Evolutionary conservation across 805 yeast genomes (phyloP).

Genomic region (Myxozyma sirexii): DNA sequence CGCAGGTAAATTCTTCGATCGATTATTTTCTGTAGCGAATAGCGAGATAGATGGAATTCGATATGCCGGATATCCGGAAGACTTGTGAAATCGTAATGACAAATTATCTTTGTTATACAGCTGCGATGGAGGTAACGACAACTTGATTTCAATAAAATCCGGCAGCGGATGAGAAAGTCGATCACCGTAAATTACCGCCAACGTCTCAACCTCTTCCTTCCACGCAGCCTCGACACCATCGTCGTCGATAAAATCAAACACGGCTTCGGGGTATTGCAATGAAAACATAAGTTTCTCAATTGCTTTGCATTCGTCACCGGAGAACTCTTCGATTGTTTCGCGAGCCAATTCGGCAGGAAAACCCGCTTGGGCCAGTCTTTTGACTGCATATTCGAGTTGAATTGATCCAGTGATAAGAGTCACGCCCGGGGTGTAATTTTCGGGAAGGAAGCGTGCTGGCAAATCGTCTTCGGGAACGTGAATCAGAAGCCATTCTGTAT

Average conservation of each 20-base stretch:
- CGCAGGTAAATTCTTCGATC: conserved; percentile 51
- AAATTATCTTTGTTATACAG: conserved; percentile 21
- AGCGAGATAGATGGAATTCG: conserved; percentile 26
- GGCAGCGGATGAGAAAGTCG: conserved; percentile 32
- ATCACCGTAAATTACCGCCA: conserved; percentile 62
- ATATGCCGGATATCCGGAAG: conserved; percentile 33
- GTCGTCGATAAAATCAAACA: conserved; percentile 22
- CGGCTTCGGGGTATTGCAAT: conserved; percentile 15
- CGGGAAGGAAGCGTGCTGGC: conserved; percentile 52
- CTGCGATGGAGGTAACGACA: conserved; percentile 12
- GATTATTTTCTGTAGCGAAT: conserved; percentile 29
- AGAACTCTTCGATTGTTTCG: conserved; percentile 48
- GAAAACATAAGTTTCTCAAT: conserved; percentile 22
- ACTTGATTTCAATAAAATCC: conserved; percentile 27
- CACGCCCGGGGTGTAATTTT: conserved; percentile 39
- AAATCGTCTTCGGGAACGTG: conserved; percentile 94
- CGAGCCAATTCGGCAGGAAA: conserved; percentile 66
- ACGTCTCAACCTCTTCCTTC: conserved; percentile 74
- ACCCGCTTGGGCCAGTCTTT: conserved; percentile 67
- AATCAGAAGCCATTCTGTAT: conserved; percentile 70
- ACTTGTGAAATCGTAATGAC: conserved; percentile 25
- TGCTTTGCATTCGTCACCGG: conserved; percentile 37
- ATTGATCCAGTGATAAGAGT: conserved; percentile 48
- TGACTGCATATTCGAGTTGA: conserved; percentile 58
- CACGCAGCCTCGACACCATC: conserved; percentile 53